Base-by-base conservation (phyloP, 176 grass and related monocot genomes). In the Ensete glaucum region DNA sequence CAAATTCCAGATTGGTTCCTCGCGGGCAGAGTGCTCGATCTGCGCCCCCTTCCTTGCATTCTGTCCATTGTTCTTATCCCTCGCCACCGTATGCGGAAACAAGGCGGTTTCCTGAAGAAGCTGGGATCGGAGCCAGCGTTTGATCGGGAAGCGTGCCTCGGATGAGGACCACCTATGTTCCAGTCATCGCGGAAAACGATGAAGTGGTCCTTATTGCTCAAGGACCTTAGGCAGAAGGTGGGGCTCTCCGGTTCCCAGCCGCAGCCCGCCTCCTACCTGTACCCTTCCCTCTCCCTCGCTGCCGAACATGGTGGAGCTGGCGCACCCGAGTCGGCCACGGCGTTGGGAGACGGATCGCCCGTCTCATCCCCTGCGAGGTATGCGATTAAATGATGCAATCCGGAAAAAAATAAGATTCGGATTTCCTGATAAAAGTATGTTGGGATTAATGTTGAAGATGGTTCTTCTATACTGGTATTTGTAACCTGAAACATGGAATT, bases 181-280 rank as follows among this genome's bases (percentile, higher is more conserved):
- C 78, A 80, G 69, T 80, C 78, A 26, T 80, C 78, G 69, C 71
- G 71, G 59, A 83, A 80, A 78, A 83, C 82, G 54, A 83, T 87
- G 96, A 92, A 93, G 95, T 99, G 96, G 96, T 87, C 96, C 73
- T 89, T 91, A 89, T 99, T 99, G 86, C 96, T 92, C 82, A 91
- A 92, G 76, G 81, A 87, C 72, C 67, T 87, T 64, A 83, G 75
- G 50, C 81, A 83, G 82, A 99, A 88, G 86, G 96, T 99, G 77
- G 96, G 92, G 49, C 86, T 99, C 81, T 83, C 88, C 25, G 88
- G 71, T 73, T 88, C 83, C 77, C 54, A 75, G 73, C 57, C 62
- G 81, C 72, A 69, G 19, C 68, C 84, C 75, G 65, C 34, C 34
- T 43, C 74, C 82, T 69, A 67, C 13, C 54, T 75, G 16, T 66